Percentiles rank a stretch among this genome's conserved stretches.
These are phyloP conservation scores for Suillus cothurnatus DNA, from an alignment of 768 basidiomycete species.

Conservation along the genomic window DNA sequence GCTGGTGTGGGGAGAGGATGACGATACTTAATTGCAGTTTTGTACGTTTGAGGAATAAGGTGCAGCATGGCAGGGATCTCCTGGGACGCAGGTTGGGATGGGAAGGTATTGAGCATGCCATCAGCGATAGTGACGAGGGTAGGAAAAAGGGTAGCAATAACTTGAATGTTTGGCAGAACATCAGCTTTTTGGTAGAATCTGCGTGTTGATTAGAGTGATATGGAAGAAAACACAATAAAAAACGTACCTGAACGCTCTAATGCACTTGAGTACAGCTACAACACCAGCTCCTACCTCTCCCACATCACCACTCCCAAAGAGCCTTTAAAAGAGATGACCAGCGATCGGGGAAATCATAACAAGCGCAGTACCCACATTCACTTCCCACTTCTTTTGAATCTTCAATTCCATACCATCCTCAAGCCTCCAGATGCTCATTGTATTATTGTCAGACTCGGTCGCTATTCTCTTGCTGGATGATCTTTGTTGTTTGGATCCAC, in stretches of 20 bases:
- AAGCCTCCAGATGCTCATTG: too few relatives aligned
- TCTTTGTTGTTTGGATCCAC: too few relatives aligned
- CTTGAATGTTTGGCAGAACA: slow-evolving; percentile 58
- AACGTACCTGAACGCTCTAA: slow-evolving; percentile 53
- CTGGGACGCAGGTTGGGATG: slow-evolving; percentile 49
- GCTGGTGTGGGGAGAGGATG: slow-evolving; percentile 73
- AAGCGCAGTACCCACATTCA: too few relatives aligned
- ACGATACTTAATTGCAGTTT: slow-evolving; percentile 78
- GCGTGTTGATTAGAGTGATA: slow-evolving; percentile 35
- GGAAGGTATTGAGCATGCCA: slow-evolving; percentile 66
- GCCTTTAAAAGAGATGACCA: slow-evolving; percentile 69
- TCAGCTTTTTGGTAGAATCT: slow-evolving; percentile 74
- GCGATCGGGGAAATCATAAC: slow-evolving; percentile 77
- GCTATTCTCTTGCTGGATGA: too few relatives aligned
- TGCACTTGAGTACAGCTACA: slow-evolving; percentile 73
- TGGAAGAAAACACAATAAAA: neutral
- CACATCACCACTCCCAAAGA: slow-evolving; percentile 66
- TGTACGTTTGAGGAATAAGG: slow-evolving; percentile 86
- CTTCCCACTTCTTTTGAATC: too few relatives aligned
- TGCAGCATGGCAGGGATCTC: slow-evolving; percentile 86
- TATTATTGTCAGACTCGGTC: too few relatives aligned
- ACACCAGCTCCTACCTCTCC: slow-evolving; percentile 82
- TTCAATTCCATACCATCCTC: too few relatives aligned
- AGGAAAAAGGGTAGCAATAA: slow-evolving; percentile 67
- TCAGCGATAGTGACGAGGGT: slow-evolving; percentile 71